Percentiles rank a stretch among this genome's conserved stretches.
These are phyloP conservation scores for Alternaria tenuissima DNA, from an alignment of 2,329 filamentous ascomycete genomes.

Conservation along the genomic window DNA sequence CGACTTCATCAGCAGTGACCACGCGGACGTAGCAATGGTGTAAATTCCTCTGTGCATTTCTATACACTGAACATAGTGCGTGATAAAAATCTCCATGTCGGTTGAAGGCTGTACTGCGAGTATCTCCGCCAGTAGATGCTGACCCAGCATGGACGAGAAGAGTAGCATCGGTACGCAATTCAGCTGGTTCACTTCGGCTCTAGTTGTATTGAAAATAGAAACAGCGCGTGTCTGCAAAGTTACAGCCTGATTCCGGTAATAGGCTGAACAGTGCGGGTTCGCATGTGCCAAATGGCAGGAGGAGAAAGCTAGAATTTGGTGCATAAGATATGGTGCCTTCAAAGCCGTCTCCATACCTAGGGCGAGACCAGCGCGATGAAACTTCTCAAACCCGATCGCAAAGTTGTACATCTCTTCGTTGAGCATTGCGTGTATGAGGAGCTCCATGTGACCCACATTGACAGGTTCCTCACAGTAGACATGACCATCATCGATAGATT, in stretches of 20 bases:
- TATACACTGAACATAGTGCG: slow-evolving; percentile 42
- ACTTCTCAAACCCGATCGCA: slow-evolving; percentile 22
- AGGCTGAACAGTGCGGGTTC: slow-evolving; percentile 27
- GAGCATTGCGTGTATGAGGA: slow-evolving; percentile 43
- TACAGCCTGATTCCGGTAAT: slow-evolving; percentile 27
- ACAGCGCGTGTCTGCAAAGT: slow-evolving; percentile 48
- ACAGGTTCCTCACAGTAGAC: slow-evolving; percentile 23
- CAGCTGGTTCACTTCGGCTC: slow-evolving; percentile 25
- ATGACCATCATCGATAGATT: background rate
- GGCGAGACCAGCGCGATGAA: slow-evolving; percentile 20
- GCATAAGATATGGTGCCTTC: slow-evolving; percentile 47
- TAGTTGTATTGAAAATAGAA: slow-evolving; percentile 30
- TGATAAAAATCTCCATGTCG: slow-evolving; percentile 38
- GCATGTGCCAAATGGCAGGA: slow-evolving; percentile 47
- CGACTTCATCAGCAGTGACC: slow-evolving; percentile 36
- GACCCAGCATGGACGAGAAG: slow-evolving; percentile 47
- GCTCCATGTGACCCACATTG: slow-evolving; percentile 49
- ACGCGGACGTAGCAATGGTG: slow-evolving; percentile 27
- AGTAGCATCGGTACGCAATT: slow-evolving; percentile 48
- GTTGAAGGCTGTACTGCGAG: slow-evolving; percentile 30
- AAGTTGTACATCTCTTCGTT: slow-evolving; percentile 37
- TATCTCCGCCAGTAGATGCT: slow-evolving; percentile 48
- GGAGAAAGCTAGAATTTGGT: slow-evolving; percentile 50
- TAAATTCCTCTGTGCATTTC: slow-evolving; percentile 30
- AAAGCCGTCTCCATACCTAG: slow-evolving; percentile 34